Base-by-base conservation (phyloP, 805 yeast species). In the Isabelozyma gotoi region DNA sequence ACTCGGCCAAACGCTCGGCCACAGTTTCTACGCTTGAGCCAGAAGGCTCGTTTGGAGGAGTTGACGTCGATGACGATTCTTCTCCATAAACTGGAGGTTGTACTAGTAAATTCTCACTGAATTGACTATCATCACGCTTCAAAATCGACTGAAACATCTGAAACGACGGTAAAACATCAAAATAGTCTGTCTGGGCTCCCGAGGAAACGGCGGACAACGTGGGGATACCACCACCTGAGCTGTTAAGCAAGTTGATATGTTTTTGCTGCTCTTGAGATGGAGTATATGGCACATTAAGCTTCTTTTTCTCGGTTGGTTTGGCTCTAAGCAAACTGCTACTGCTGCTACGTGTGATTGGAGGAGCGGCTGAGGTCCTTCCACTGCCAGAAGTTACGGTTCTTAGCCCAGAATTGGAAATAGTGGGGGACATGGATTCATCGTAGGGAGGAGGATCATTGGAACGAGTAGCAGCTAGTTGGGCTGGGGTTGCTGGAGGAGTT, bases 101-200 rank as follows among this genome's bases (percentile, higher is more conserved):
- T 0, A 60, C 61, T 15, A 56, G 43, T 11, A 60, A 49, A 40
- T 64, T 57, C 43, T 71, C 75, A 40, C 56, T 57, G 40, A 70
- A 68, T 45, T 71, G 74, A 21, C 51, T 50, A 42, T 66, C 71
- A 56, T 74, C 55, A 57, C 80, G 42, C 55, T 71, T 48, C 63
- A 75, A 50, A 53, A 74, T 62, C 52, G 76, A 74, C 51, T 79
- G 81, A 53, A 80, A 82, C 82, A 84, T 79, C 48, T 82, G 85
- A 53, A 82, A 84, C 0, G 88, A 81, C 0, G 88, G 90, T 29
- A 84, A 58, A 2, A 83, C 76, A 51, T 83, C 88, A 40, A 80
- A 72, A 44, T 67, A 65, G 39, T 67, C 67, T 2, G 72, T 65
- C 38, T 63, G 67, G 1, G 69, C 53, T 24, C 56, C 51, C 4